phyloP scores from a whole-genome alignment of 2,329 filamentous ascomycete genomes.

The Macrophomina phaseolina region DNA sequence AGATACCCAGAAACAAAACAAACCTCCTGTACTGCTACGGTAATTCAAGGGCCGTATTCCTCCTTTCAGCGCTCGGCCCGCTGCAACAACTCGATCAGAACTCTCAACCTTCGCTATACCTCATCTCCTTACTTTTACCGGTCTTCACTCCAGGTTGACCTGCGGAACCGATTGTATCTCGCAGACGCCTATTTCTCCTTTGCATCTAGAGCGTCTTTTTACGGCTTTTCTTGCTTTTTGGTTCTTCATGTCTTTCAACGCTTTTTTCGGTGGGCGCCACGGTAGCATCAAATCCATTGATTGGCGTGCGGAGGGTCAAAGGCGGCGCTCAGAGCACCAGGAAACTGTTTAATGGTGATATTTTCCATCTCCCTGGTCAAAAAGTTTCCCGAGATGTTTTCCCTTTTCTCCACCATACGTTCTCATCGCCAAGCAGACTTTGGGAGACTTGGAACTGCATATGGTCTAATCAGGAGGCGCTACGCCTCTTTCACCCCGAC shows the following conservation, averaged over 20 bases:
- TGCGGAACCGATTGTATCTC: not conserved
- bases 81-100: not conserved
- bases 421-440: not conserved
- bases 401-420: not conserved
- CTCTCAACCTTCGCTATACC: constrained; percentile 4
- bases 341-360: constrained; percentile 14
- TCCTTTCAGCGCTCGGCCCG: constrained; percentile 9
- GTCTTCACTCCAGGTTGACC: not conserved
- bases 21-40: constrained; percentile 20
- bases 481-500: not conserved
- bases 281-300: constrained; percentile 6
- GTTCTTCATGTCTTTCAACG: not conserved
- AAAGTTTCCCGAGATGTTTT: constrained; percentile 17
- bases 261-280: not conserved
- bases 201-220: not conserved
- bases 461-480: constrained; percentile 1
- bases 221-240: not conserved
- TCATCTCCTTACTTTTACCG: constrained; percentile 5
- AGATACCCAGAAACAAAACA: constrained; percentile 26
- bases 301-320: constrained; percentile 4
- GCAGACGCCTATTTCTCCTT: not conserved
- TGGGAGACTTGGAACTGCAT: not conserved
- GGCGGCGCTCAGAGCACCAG: constrained; percentile 16
- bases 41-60: constrained; percentile 21
- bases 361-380: not conserved